Evolutionary conservation across 2,329 filamentous ascomycete genomes (phyloP).

Genomic region (Rhynchosporium graminicola): DNA sequence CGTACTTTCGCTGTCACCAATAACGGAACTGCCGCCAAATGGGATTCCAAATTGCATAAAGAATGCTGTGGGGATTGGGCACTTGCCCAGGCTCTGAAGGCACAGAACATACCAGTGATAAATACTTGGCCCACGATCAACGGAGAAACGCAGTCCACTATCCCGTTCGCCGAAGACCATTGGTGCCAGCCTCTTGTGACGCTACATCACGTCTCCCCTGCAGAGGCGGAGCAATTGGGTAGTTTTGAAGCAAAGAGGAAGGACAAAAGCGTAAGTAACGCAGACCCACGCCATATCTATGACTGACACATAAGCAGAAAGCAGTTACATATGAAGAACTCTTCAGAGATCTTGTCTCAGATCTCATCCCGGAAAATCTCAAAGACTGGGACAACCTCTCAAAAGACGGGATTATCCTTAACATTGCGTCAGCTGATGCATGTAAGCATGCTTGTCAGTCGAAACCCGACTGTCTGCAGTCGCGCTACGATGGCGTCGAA

Average conservation of each 20-base stretch:
- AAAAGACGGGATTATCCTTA: background rate
- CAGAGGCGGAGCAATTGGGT: slow-evolving; percentile 43
- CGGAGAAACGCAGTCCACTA: slow-evolving; percentile 53
- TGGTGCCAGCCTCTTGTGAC: slow-evolving; percentile 59
- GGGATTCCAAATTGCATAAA: slow-evolving; percentile 45
- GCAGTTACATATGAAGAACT: slow-evolving; percentile 46
- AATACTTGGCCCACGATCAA: slow-evolving; percentile 56
- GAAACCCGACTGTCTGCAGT: slow-evolving; percentile 10
- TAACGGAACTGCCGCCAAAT: slow-evolving; percentile 48
- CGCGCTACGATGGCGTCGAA: slow-evolving; percentile 12
- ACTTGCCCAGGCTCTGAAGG: slow-evolving; percentile 49
- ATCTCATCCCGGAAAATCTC: slow-evolving; percentile 41
- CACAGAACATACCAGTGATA: slow-evolving; percentile 43
- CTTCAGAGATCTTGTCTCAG: slow-evolving; percentile 50
- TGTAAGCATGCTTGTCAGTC: slow-evolving; percentile 7
- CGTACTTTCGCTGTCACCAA: slow-evolving; percentile 47
- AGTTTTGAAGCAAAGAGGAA: slow-evolving; percentile 45
- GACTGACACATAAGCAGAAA: slow-evolving; percentile 2
- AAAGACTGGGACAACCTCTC: slow-evolving; percentile 51
- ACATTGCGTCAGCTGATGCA: slow-evolving; percentile 8
- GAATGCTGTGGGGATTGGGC: slow-evolving; percentile 57
- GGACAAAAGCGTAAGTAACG: slow-evolving; percentile 16
- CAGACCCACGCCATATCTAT: background rate
- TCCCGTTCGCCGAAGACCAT: slow-evolving; percentile 48
- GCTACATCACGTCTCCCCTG: slow-evolving; percentile 56